A percentile compares a stretch with the other conserved stretches of the same genome.
Evolutionary conservation across 805 yeast genomes (phyloP).

Genomic region (Maudiozyma bulderi): DNA sequence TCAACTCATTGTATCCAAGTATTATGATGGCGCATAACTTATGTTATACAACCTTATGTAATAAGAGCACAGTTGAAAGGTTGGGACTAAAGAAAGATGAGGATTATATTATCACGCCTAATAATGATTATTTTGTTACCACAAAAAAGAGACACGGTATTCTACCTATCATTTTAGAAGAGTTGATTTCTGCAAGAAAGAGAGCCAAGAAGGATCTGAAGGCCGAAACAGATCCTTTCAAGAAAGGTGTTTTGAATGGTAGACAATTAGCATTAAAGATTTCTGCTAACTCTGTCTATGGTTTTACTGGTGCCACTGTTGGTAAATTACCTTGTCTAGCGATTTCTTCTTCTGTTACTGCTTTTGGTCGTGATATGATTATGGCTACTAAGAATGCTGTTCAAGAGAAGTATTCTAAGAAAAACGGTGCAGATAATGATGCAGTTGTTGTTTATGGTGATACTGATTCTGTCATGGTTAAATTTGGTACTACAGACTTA

Average conservation of each 20-base stretch:
- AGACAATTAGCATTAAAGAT: conserved; percentile 92
- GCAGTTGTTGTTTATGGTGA: conserved; percentile 95
- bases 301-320: conserved; percentile 97
- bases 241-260: conserved; percentile 88
- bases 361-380: conserved; percentile 96
- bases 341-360: conserved; percentile 89
- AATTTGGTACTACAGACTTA: conserved; percentile 77
- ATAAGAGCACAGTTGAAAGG: conserved; percentile 56
- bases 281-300: conserved; percentile 96
- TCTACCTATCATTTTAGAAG: conserved; percentile 83
- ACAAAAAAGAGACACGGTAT: conserved; percentile 65
- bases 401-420: conserved; percentile 65
- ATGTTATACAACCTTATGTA: conserved; percentile 85
- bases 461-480: conserved; percentile 98
- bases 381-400: conserved; percentile 83
- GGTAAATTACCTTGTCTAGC: conserved; percentile 96
- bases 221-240: conserved; percentile 90
- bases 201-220: conserved; percentile 84
- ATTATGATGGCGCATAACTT: conserved; percentile 98
- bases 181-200: conserved; percentile 83
- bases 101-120: conserved; percentile 83
- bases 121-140: conserved; percentile 84
- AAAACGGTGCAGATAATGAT: conserved; percentile 76
- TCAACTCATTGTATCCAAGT: conserved; percentile 93
- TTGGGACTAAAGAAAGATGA: conserved; percentile 53